These are phyloP conservation scores for Apiotrichum mycotoxinovorans DNA, from an alignment of 1,284 basidiomycete species.

Conservation along the genomic window DNA sequence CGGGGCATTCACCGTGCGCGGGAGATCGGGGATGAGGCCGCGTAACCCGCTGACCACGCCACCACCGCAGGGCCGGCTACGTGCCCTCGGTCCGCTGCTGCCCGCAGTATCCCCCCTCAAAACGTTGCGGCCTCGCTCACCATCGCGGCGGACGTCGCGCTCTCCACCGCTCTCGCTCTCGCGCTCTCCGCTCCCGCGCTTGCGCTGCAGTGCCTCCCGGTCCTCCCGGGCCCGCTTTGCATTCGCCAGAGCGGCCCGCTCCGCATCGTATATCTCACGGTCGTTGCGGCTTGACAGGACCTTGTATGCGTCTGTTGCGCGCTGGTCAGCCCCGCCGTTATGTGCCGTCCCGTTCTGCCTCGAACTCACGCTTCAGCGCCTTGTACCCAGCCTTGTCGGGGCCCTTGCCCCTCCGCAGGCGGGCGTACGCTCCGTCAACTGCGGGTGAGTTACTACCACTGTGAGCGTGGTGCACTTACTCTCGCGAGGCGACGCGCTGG, in stretches of 20 bases:
- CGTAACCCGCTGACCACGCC: too few relatives aligned
- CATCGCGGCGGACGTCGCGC: too few relatives aligned
- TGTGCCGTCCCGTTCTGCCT: too few relatives aligned
- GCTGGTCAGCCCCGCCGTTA: too few relatives aligned
- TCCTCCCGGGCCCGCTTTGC: not conserved
- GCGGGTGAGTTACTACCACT: not conserved
- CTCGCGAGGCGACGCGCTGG: too few relatives aligned
- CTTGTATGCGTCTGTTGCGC: not conserved
- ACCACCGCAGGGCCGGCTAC: too few relatives aligned
- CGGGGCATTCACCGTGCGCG: too few relatives aligned
- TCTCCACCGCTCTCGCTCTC: not conserved
- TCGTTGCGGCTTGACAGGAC: not conserved
- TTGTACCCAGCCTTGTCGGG: not conserved
- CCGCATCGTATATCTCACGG: not conserved
- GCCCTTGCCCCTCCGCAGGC: not conserved
- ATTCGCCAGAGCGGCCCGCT: not conserved
- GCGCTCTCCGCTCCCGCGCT: not conserved
- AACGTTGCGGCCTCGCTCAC: too few relatives aligned
- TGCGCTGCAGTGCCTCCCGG: not conserved
- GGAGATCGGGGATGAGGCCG: too few relatives aligned
- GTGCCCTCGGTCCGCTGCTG: too few relatives aligned
- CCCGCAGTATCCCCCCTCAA: too few relatives aligned
- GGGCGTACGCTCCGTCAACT: not conserved
- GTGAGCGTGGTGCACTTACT: too few relatives aligned
- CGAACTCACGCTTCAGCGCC: not conserved